Evolutionary conservation across 495 filamentous ascomycete genomes (phyloP).

Genomic region (Pseudoneurospora amorphoporcata): DNA sequence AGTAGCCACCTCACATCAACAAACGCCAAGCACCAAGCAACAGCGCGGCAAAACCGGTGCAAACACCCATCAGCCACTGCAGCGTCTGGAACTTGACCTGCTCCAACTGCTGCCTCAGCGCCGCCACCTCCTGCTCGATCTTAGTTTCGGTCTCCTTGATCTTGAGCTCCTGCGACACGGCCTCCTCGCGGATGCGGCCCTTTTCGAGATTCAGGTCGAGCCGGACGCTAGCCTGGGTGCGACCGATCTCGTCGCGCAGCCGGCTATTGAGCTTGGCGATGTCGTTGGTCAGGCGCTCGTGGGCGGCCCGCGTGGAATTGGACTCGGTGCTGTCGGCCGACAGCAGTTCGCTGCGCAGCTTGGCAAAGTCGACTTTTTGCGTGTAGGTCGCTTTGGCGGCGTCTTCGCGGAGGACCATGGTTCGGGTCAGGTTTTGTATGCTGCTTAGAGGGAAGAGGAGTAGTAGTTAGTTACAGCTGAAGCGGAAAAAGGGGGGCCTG

Average conservation of each 20-base stretch:
- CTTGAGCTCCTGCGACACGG: slow-evolving; percentile 92
- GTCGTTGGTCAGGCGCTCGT: slow-evolving; percentile 90
- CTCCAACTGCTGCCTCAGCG: slow-evolving; percentile 81
- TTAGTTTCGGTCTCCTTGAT: slow-evolving; percentile 98
- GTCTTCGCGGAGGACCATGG: slow-evolving; percentile 96
- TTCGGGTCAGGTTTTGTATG: slow-evolving; percentile 94
- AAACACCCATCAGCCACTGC: slow-evolving; percentile 98
- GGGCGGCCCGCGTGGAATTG: slow-evolving; percentile 74
- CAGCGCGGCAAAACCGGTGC: slow-evolving; percentile 81
- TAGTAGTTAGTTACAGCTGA: background rate
- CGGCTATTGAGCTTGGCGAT: slow-evolving; percentile 83
- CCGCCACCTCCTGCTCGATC: slow-evolving; percentile 96
- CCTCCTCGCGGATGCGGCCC: slow-evolving; percentile 91
- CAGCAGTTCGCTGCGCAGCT: slow-evolving; percentile 87
- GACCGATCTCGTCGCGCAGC: slow-evolving; percentile 84
- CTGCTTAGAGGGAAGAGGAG: slow-evolving; percentile 25
- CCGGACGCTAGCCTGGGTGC: slow-evolving; percentile 84
- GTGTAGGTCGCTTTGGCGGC: slow-evolving; percentile 83
- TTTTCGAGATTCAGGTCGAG: slow-evolving; percentile 95
- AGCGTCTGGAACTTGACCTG: slow-evolving; percentile 95
- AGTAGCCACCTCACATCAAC: slow-evolving; percentile 41
- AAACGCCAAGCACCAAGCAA: slow-evolving; percentile 94
- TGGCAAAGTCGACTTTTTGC: slow-evolving; percentile 99
- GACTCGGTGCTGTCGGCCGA: slow-evolving; percentile 85
- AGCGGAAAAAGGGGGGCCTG: background rate